Percentiles rank a stretch among this genome's conserved stretches.
phyloP scores from a whole-genome alignment of 345 rosid genomes.

The Rhodamnia rubescens region DNA sequence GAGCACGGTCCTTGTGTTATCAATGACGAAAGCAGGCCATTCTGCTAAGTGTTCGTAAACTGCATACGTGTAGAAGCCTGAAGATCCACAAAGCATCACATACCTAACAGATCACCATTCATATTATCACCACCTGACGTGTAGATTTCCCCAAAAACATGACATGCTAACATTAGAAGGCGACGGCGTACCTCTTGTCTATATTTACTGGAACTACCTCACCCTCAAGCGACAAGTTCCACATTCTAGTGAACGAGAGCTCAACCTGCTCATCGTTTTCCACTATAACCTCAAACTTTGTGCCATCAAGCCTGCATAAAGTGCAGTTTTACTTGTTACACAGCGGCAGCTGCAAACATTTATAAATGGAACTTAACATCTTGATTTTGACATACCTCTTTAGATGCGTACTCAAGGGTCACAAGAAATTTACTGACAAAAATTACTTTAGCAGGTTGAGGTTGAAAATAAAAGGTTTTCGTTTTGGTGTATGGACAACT shows the following conservation, averaged over 20 bases:
- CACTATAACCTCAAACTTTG: constrained; percentile 28
- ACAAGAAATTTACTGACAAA: not conserved
- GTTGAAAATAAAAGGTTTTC: not conserved
- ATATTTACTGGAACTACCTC: constrained; percentile 43
- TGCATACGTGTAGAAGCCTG: constrained; percentile 85
- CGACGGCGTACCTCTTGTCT: constrained; percentile 41
- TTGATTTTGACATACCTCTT: not conserved
- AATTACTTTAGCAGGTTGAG: not conserved
- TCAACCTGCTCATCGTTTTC: constrained; percentile 44
- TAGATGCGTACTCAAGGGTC: not conserved
- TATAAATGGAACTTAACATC: not conserved
- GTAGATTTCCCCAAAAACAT: not conserved
- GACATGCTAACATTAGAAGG: not conserved
- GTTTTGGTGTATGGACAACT: not conserved
- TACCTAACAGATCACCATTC: constrained; percentile 27
- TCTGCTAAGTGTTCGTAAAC: constrained; percentile 59
- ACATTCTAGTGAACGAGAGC: constrained; percentile 44
- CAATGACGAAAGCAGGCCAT: constrained; percentile 82
- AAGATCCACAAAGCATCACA: constrained; percentile 59
- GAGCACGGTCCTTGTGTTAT: constrained; percentile 65
- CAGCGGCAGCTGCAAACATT: not conserved
- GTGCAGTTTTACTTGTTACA: not conserved
- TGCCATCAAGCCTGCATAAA: constrained; percentile 25
- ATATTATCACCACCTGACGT: not conserved
- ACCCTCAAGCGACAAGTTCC: constrained; percentile 40